These are phyloP conservation scores for Aspergillus floridensis DNA, from an alignment of 2,329 filamentous ascomycete genomes.

Conservation along the genomic window DNA sequence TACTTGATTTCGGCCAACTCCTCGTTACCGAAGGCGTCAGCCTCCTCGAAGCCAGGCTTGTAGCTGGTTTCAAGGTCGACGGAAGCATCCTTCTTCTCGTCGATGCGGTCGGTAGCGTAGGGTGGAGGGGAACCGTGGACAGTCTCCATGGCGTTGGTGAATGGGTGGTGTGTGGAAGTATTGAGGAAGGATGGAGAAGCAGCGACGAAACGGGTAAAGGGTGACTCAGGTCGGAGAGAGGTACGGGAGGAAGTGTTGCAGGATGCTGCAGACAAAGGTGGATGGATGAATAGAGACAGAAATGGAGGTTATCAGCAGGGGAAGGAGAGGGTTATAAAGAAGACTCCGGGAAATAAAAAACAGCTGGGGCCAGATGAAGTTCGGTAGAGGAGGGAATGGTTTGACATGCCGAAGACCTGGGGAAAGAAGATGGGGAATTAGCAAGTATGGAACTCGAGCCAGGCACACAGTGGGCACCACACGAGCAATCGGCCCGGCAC, in stretches of 20 bases:
- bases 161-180: neutral
- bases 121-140: conserved; percentile 1
- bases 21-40: conserved; percentile 36
- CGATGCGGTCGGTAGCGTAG: conserved; percentile 4
- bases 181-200: neutral
- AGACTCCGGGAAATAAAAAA: neutral
- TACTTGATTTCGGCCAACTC: conserved; percentile 44
- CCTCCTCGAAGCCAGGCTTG: conserved; percentile 10
- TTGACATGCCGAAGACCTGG: neutral
- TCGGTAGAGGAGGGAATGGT: neutral
- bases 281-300: neutral
- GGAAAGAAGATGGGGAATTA: neutral
- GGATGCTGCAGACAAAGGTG: too few relatives aligned
- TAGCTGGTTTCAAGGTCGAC: conserved; percentile 9
- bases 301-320: neutral
- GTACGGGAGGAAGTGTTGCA: too few relatives aligned
- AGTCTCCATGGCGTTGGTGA: neutral
- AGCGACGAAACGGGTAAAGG: too few relatives aligned
- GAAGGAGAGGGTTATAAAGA: neutral
- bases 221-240: too few relatives aligned
- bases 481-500: neutral
- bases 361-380: too few relatives aligned
- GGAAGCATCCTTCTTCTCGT: conserved; percentile 8
- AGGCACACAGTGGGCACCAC: neutral
- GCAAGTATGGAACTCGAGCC: neutral